Percentiles rank a stretch among this genome's conserved stretches.
phyloP scores from a whole-genome alignment of 768 basidiomycete species.

The Boletus sp. region DNA sequence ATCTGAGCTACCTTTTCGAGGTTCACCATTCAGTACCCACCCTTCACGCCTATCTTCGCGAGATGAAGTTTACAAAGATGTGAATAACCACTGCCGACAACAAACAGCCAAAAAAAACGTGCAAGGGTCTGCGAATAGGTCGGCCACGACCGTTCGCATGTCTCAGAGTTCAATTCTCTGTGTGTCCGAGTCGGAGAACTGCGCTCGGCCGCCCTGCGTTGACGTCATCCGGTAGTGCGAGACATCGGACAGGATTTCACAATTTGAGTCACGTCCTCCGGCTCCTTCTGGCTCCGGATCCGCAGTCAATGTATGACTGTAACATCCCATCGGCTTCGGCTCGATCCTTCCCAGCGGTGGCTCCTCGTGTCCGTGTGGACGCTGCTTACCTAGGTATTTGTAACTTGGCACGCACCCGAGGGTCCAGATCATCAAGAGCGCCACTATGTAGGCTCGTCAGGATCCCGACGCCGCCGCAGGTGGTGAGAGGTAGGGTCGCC shows the following conservation, averaged over 20 bases:
- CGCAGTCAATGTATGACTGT: neutral
- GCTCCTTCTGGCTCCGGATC: conserved; percentile 6
- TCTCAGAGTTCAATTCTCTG: neutral
- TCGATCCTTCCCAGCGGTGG: neutral
- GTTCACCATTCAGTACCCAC: neutral
- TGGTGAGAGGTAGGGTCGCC: neutral
- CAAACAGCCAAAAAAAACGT: neutral
- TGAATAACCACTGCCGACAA: neutral
- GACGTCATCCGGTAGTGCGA: neutral
- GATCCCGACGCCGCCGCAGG: neutral
- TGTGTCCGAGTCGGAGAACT: neutral
- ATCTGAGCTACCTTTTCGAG: neutral
- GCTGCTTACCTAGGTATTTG: neutral
- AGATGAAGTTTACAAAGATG: neutral
- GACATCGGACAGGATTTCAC: neutral
- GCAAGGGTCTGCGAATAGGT: neutral
- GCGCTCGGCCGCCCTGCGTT: neutral
- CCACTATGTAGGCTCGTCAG: neutral
- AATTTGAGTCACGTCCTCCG: neutral
- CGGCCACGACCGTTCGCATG: neutral
- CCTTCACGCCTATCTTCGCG: neutral
- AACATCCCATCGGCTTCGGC: neutral
- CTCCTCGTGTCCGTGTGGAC: neutral
- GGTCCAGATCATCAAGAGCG: neutral
- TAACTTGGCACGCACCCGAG: conserved; percentile 4